Conservation (phyloP, 2,329 filamentous ascomycete species). For the Aspergillus ruber region DNA sequence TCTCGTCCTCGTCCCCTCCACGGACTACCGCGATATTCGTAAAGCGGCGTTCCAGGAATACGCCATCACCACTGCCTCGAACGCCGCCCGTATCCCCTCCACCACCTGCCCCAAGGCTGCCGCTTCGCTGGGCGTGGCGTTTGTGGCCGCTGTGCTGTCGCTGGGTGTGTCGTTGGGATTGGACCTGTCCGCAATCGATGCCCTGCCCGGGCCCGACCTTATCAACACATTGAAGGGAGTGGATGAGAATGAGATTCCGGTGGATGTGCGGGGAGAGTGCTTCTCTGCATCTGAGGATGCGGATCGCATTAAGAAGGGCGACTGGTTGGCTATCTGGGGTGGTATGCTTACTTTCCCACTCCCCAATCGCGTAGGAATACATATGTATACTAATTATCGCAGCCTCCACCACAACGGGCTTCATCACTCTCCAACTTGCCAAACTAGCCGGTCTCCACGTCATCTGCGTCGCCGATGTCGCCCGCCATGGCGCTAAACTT, state of each 20-base stretch:
- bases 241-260: conserved; percentile 45
- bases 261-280: conserved; percentile 59
- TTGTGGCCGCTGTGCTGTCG: conserved; percentile 61
- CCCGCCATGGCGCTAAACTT: conserved; percentile 57
- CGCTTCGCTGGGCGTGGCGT: conserved; percentile 63
- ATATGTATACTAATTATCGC: conserved; percentile 2
- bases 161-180: conserved; percentile 65
- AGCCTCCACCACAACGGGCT: conserved; percentile 64
- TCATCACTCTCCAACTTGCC: conserved; percentile 61
- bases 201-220: conserved; percentile 54
- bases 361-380: neutral
- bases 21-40: conserved; percentile 65
- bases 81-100: conserved; percentile 56
- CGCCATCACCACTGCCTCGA: conserved; percentile 58
- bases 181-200: conserved; percentile 45
- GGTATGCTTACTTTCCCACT: conserved; percentile 36
- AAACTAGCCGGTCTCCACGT: conserved; percentile 60
- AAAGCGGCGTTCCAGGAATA: conserved; percentile 69
- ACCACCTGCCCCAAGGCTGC: conserved; percentile 49
- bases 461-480: conserved; percentile 60
- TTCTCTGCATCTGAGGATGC: conserved; percentile 47
- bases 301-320: conserved; percentile 54
- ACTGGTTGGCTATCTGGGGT: conserved; percentile 71
- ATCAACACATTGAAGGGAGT: conserved; percentile 45
- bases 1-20: conserved; percentile 59